Conservation (phyloP, 257 asterid genomes). For the Catharanthus roseus region DNA sequence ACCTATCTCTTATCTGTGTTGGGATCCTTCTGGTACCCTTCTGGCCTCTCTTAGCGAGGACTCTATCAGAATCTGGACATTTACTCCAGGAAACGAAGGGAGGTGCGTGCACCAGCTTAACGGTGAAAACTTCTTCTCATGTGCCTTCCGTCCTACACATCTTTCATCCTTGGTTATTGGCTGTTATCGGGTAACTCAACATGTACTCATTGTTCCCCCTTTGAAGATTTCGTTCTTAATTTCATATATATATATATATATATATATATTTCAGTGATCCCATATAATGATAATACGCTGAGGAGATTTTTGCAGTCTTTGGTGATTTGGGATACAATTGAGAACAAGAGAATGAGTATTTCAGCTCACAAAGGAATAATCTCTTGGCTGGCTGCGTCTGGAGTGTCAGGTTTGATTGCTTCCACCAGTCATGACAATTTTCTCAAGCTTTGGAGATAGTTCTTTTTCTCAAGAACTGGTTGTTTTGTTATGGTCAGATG, state of each 20-base stretch:
- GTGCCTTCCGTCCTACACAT: conserved; percentile 86
- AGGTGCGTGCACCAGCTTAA: conserved; percentile 69
- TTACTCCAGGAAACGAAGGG: conserved; percentile 64
- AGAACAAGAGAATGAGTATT: conserved; percentile 79
- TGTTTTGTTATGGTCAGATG: too few species aligned
- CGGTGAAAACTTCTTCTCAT: conserved; percentile 82
- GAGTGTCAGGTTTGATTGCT: conserved; percentile 70
- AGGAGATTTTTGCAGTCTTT: conserved; percentile 62
- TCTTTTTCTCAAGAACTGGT: too few species aligned
- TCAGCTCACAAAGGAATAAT: conserved; percentile 77
- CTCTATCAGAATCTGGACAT: conserved; percentile 79
- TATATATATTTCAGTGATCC: too few species aligned
- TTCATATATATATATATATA: too few species aligned
- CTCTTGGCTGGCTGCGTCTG: conserved; percentile 71
- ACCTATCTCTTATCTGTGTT: conserved; percentile 62
- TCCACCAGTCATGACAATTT: conserved; percentile 89
- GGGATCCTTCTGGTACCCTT: conserved; percentile 89
- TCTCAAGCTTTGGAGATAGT: conserved; percentile 81
- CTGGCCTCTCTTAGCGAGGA: conserved; percentile 92
- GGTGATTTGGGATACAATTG: conserved; percentile 86
- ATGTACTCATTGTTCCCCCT: neutral
- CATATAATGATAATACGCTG: too few species aligned
- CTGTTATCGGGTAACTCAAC: conserved; percentile 81
- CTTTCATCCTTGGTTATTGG: conserved; percentile 81
- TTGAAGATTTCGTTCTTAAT: too few species aligned